Evolutionary conservation across 805 yeast species (phyloP), one percentile per base, ranked within the genome.

Genomic region (Saccharomycopsis oosterbeekiorum): DNA sequence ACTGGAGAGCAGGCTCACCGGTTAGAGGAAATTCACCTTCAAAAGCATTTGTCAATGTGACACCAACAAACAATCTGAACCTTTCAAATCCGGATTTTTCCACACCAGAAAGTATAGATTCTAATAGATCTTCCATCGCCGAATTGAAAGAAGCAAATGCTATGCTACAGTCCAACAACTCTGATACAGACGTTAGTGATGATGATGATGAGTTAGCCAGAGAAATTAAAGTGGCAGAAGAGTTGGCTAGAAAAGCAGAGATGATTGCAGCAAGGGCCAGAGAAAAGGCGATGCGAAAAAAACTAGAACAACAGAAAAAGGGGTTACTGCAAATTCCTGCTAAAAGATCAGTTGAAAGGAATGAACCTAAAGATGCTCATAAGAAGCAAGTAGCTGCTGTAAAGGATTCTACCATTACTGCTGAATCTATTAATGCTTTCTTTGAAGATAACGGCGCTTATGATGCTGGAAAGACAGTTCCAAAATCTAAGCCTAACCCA

Each of bases 151-250:
- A 47, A 15, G 15, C 19, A 24, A 47, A 47, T 26, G 12, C 21
- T 3, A 47, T 24, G 34, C 5, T 15, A 12, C 19, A 47, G 15
- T 6, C 53, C 4, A 47, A 47, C n/a, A 47, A 47, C n/a, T 47
- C 58, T 14, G 58, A 41, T 39, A 41, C 39, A 24, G 53, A 47
- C n/a, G 34, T 37, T 5, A 39, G 47, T 39, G 58, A 56, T n/a
- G 47, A 37, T 40, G 58, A 56, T 39, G 58, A 56, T 39, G 58
- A 56, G 4, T 37, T 40, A 34, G 34, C 41, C 2, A 56, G 40
- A 56, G 53, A 56, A 56, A 56, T 56, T 21, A 40, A 42, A 24
- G 54, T 40, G 9, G 59, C 59, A 9, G 54, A 56, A 15, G 47
- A 19, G 21, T 26, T 56, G 15, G 59, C 59, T 10, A 56, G 42